Evolutionary conservation across 2,329 filamentous ascomycete genomes (phyloP).

Genomic region (Fusarium humuli): DNA sequence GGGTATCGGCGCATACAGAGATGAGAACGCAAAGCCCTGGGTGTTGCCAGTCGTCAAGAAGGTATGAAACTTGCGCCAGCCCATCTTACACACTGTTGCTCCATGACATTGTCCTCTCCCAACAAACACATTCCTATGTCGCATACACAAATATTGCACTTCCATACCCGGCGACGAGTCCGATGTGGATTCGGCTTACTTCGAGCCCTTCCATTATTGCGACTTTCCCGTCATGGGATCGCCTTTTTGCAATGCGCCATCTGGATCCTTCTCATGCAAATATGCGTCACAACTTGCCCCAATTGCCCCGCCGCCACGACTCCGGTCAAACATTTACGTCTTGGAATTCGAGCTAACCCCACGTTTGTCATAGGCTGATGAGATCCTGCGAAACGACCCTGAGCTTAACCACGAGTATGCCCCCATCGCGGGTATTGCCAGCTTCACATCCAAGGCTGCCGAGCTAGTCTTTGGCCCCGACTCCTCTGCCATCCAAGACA

Average conservation of each 20-base stretch:
- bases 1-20: conserved; percentile 92
- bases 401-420: conserved; percentile 98
- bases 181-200: conserved; percentile 25
- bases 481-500: conserved; percentile 85
- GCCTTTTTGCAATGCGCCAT: conserved; percentile 26
- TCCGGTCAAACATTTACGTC: conserved; percentile 16
- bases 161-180: conserved; percentile 1
- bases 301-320: conserved; percentile 26
- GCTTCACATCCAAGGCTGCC: conserved; percentile 90
- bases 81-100: conserved; percentile 7
- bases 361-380: conserved; percentile 77
- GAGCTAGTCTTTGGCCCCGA: conserved; percentile 86
- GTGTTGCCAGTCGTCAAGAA: conserved; percentile 95
- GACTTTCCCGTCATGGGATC: conserved; percentile 39
- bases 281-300: conserved; percentile 30
- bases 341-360: conserved; percentile 40
- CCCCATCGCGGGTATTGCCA: conserved; percentile 87
- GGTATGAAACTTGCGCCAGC: conserved; percentile 62
- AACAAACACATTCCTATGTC: conserved; percentile 3
- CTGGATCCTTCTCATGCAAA: conserved; percentile 28
- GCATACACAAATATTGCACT: conserved; percentile 21
- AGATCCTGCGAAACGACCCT: conserved; percentile 87
- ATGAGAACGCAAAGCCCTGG: conserved; percentile 97
- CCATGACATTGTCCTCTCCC: conserved; percentile 8
- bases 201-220: conserved; percentile 25